Base-by-base conservation (phyloP, 1,139 yeast species). In the Suhomyces chickasaworum region DNA sequence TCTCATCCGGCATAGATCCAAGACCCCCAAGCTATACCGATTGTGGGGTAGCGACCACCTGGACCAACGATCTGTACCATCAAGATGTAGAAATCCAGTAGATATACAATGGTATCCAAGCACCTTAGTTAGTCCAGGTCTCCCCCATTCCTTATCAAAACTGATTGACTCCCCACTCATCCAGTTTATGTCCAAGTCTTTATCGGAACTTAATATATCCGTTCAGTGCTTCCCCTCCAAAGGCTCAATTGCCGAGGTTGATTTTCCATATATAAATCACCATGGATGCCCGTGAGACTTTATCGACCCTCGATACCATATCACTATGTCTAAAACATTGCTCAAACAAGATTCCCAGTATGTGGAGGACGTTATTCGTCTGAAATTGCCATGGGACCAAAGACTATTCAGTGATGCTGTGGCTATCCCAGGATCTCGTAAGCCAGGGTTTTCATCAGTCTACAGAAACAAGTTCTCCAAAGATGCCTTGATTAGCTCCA, bases 391-490 rank as follows among this genome's bases (percentile, higher is more conserved):
- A 7, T 17, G 55, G 39, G 58, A 57, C 30, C 48, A 45, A 13
- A 37, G 29, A 2, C 17, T 31, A 3, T 33, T 46, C 34, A 33
- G 50, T 17, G 40, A 44, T 16, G 61, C 70, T 3, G 58, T 68
- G 3, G 68, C 82, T 0, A 48, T 84, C 0, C 79, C 84, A 2
- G 72, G 77, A 22, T 52, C 84, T 37, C 64, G 63, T 47, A 60
- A 59, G 51, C 67, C 69, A 1, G 87, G 87, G 1, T 78, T 59
- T 59, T 80, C 88, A 10, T 65, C 77, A 2, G 57, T 81, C 35
- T 85, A 78, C 61, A 68, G 89, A 57, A 81, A 78, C 58, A 63
- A 59, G 1, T 56, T 53, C 37, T 58, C 72, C 4, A 66, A 65
- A 2, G 71, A 77, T 17, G 53, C 59, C 17, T 66, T 84, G 46